A percentile compares a stretch with the other conserved stretches of the same genome.
Conservation (phyloP, 352 stramenopile species). For the Phytophthora brassicae region DNA sequence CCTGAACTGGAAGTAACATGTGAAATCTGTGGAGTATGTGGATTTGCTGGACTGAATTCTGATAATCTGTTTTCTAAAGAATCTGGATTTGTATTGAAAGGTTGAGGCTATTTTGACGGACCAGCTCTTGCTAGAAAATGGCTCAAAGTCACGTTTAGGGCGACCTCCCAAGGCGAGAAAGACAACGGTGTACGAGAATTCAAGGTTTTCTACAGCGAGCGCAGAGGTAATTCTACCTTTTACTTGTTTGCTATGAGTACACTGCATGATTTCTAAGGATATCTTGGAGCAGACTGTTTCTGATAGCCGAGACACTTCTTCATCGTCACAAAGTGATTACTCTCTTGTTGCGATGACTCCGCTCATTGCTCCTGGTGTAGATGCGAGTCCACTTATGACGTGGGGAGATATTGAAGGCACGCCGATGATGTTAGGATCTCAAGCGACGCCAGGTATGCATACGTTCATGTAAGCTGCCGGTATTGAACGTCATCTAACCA, state of each 20-base stretch:
- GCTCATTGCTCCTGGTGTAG: slow-evolving; percentile 63
- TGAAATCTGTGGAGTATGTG: slow-evolving; percentile 62
- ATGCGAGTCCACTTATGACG: slow-evolving; percentile 81
- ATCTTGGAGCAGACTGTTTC: not conserved
- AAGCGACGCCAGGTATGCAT: slow-evolving; percentile 41
- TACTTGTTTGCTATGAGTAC: not conserved
- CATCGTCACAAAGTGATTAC: slow-evolving; percentile 30
- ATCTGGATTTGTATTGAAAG: slow-evolving; percentile 22
- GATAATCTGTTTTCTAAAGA: too few relatives aligned
- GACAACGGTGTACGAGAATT: slow-evolving; percentile 76
- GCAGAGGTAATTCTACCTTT: slow-evolving; percentile 20
- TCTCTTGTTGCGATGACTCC: slow-evolving; percentile 81
- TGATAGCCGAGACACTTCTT: not conserved
- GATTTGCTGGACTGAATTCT: not conserved
- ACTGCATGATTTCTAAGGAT: not conserved
- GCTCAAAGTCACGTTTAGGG: slow-evolving; percentile 21
- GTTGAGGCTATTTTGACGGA: slow-evolving; percentile 15
- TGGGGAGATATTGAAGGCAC: slow-evolving; percentile 87
- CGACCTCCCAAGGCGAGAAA: slow-evolving; percentile 36
- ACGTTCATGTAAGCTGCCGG: not conserved
- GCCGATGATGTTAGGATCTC: slow-evolving; percentile 53
- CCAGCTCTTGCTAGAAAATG: slow-evolving; percentile 51
- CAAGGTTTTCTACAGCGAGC: slow-evolving; percentile 48
- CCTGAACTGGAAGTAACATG: slow-evolving; percentile 59
- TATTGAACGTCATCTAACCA: not conserved